phyloP scores from a whole-genome alignment of 1,284 basidiomycete genomes.

The Neotropicomus parvogracilis region DNA sequence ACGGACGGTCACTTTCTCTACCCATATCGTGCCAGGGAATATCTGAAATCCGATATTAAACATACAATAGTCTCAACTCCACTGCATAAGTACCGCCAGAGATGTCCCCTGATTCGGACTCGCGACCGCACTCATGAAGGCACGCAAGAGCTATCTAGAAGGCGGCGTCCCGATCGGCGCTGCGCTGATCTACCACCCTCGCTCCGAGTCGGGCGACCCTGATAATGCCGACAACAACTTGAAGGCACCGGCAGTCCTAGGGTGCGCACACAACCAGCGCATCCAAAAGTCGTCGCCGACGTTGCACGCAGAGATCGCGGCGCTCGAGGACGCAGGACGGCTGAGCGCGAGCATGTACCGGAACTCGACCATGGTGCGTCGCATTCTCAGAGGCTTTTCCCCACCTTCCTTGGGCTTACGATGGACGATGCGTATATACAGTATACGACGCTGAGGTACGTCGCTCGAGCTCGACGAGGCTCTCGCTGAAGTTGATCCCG shows the following conservation, averaged over 20 bases:
- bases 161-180: slow-evolving; percentile 62
- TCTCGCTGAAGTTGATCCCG: too few species aligned
- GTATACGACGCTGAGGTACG: slow-evolving; percentile 51
- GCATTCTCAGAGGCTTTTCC: neutral
- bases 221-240: too few species aligned
- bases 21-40: too few species aligned
- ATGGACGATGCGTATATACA: neutral
- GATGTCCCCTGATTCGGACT: too few species aligned
- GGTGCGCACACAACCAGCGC: slow-evolving; percentile 49
- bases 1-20: too few species aligned
- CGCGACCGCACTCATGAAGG: slow-evolving; percentile 40
- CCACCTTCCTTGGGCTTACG: neutral
- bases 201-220: too few species aligned
- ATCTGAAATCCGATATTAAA: too few species aligned
- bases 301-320: slow-evolving; percentile 54
- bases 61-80: too few species aligned
- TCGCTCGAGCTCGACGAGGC: too few species aligned
- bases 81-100: too few species aligned
- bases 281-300: slow-evolving; percentile 53
- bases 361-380: slow-evolving; percentile 40
- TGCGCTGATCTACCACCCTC: slow-evolving; percentile 37
- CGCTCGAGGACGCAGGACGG: slow-evolving; percentile 50
- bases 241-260: slow-evolving; percentile 33
- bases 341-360: slow-evolving; percentile 42
- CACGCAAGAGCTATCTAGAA: slow-evolving; percentile 41